phyloP scores from a whole-genome alignment of 371 early-diverging fungal species.

The Zychaea mexicana region DNA sequence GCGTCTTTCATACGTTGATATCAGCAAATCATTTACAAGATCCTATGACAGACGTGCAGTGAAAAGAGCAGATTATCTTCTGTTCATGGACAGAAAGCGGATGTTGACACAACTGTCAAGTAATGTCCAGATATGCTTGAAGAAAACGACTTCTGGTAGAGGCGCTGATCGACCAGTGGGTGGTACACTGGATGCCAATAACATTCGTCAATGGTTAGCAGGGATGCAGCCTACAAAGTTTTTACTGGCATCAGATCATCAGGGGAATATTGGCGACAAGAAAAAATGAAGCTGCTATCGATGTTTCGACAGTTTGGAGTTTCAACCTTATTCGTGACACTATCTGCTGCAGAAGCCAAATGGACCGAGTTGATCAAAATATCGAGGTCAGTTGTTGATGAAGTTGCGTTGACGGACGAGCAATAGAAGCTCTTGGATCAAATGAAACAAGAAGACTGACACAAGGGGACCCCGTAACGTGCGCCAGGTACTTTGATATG shows the following conservation, averaged over 20 bases:
- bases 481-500: conserved; percentile 10
- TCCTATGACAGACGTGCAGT: neutral
- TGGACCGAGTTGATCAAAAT: conserved; percentile 10
- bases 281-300: neutral
- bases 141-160: neutral
- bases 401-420: neutral
- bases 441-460: conserved; percentile 5
- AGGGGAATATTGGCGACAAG: conserved; percentile 3
- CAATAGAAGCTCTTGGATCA: neutral
- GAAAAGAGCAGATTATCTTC: neutral
- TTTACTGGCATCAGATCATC: conserved; percentile 7
- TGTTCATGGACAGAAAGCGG: neutral
- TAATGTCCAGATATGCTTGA: neutral
- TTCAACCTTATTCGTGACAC: conserved; percentile 8
- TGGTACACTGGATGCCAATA: neutral
- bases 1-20: neutral
- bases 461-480: conserved; percentile 10
- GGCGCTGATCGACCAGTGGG: neutral
- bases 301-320: conserved; percentile 15
- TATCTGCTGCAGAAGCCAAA: conserved; percentile 12
- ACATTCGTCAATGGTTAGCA: neutral
- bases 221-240: conserved; percentile 5
- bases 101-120: neutral
- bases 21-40: neutral
- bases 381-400: conserved; percentile 4